phyloP scores from a whole-genome alignment of 2,329 filamentous ascomycete species.

The Aspergillus arachidicola region DNA sequence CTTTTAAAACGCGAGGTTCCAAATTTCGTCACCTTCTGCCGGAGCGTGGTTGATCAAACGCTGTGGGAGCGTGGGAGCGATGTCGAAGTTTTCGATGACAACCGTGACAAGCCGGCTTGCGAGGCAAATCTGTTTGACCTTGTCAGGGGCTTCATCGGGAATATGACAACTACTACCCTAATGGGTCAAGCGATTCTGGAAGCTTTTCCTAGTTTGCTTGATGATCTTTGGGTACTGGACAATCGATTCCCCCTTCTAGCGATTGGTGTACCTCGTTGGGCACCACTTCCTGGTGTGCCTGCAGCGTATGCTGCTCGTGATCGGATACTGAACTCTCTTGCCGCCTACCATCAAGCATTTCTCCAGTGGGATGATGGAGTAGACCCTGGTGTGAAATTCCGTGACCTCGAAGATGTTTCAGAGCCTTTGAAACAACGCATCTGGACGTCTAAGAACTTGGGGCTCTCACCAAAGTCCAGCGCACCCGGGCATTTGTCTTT shows the following conservation, averaged over 20 bases:
- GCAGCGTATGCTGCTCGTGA: constrained; percentile 52
- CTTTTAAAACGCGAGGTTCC: constrained; percentile 51
- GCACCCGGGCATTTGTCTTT: constrained; percentile 51
- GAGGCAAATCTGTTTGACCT: constrained; percentile 57
- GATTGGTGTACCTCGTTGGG: constrained; percentile 58
- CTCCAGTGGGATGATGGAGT: constrained; percentile 45
- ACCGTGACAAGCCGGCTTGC: constrained; percentile 45
- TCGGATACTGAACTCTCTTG: constrained; percentile 44
- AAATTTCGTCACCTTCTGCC: constrained; percentile 61
- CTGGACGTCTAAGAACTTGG: constrained; percentile 41
- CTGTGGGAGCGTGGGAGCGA: constrained; percentile 62
- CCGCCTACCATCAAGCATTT: constrained; percentile 48
- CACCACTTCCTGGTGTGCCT: constrained; percentile 55
- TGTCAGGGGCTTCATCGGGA: constrained; percentile 60
- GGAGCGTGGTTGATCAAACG: constrained; percentile 63
- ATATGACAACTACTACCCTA: constrained; percentile 49
- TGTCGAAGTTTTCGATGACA: constrained; percentile 48
- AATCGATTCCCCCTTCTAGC: constrained; percentile 56
- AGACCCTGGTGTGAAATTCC: constrained; percentile 47
- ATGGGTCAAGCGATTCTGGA: constrained; percentile 56
- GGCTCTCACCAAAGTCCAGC: constrained; percentile 40
- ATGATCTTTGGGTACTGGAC: constrained; percentile 60
- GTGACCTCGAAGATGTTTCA: constrained; percentile 53
- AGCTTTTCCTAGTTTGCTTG: constrained; percentile 55
- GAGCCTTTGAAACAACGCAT: constrained; percentile 48